Evolutionary conservation across 306 rosid genomes (phyloP).

Genomic region (Vachellia pachyceras): DNA sequence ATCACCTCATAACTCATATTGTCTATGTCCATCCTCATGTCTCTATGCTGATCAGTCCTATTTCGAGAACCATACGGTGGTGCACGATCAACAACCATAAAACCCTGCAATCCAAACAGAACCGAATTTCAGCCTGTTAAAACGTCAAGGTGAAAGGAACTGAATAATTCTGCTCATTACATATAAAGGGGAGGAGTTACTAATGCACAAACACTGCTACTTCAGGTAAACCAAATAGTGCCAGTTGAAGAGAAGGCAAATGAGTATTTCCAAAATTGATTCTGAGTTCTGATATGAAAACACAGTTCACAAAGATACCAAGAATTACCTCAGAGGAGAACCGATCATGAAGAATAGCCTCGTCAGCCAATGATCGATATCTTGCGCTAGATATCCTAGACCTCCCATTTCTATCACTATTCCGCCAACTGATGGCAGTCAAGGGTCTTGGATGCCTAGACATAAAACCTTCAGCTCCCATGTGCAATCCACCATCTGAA

Average conservation of each 20-base stretch:
- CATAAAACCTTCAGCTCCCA: conserved; percentile 64
- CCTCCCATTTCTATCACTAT: conserved; percentile 70
- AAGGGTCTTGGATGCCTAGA: conserved; percentile 67
- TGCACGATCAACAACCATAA: conserved; percentile 69
- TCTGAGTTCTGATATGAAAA: conserved; percentile 25
- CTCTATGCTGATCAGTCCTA: conserved; percentile 78
- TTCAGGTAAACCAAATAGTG: conserved; percentile 20
- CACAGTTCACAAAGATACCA: conserved; percentile 22
- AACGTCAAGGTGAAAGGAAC: background rate
- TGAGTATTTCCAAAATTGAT: conserved; percentile 9
- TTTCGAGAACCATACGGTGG: conserved; percentile 66
- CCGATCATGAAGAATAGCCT: conserved; percentile 55
- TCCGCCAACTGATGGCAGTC: conserved; percentile 59
- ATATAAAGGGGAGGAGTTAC: background rate
- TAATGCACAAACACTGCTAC: conserved; percentile 15
- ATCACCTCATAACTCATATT: conserved; percentile 86
- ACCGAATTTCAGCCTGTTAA: conserved; percentile 15
- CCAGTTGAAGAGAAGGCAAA: conserved; percentile 2
- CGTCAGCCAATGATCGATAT: conserved; percentile 56
- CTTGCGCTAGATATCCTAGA: conserved; percentile 67
- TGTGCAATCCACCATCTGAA: conserved; percentile 64
- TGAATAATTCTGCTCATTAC: conserved; percentile 4
- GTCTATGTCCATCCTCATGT: conserved; percentile 87
- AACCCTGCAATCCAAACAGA: conserved; percentile 60
- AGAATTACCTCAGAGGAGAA: conserved; percentile 62